Percentiles rank a stretch among this genome's conserved stretches.
These are phyloP conservation scores for Talaromyces adpressus DNA, from an alignment of 495 filamentous ascomycete species.

Conservation along the genomic window DNA sequence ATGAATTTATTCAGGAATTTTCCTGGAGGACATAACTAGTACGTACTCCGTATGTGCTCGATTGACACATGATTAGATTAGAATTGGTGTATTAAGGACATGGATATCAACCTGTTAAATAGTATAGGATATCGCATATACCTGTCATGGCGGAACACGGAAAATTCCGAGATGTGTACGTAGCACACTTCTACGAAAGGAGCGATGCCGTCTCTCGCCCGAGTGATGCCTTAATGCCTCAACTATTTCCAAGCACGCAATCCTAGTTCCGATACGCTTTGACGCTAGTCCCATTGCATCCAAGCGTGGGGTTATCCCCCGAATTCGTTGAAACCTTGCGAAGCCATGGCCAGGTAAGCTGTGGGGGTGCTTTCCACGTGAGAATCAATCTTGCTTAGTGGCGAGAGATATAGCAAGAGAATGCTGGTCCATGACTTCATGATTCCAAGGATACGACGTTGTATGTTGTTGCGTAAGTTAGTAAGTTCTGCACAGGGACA, in stretches of 20 bases:
- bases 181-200: too few species aligned
- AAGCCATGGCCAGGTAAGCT: background rate
- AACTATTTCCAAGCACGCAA: background rate
- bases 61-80: too few species aligned
- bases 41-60: too few species aligned
- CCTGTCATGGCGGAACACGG: background rate
- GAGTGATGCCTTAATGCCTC: background rate
- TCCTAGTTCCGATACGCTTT: background rate
- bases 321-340: background rate
- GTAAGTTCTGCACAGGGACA: background rate
- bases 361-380: background rate
- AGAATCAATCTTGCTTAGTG: background rate
- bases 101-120: background rate
- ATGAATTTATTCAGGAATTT: background rate
- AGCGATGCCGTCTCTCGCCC: background rate
- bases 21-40: too few species aligned
- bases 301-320: background rate
- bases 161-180: background rate
- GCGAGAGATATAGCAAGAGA: background rate
- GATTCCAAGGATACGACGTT: background rate
- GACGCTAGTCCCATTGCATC: background rate
- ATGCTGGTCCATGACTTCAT: background rate
- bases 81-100: background rate
- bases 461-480: background rate
- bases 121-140: too few species aligned